Percentiles rank a stretch among this genome's conserved stretches.
These are phyloP conservation scores for Nannizziopsis barbatae DNA, from an alignment of 2,329 filamentous ascomycete species.

Conservation along the genomic window DNA sequence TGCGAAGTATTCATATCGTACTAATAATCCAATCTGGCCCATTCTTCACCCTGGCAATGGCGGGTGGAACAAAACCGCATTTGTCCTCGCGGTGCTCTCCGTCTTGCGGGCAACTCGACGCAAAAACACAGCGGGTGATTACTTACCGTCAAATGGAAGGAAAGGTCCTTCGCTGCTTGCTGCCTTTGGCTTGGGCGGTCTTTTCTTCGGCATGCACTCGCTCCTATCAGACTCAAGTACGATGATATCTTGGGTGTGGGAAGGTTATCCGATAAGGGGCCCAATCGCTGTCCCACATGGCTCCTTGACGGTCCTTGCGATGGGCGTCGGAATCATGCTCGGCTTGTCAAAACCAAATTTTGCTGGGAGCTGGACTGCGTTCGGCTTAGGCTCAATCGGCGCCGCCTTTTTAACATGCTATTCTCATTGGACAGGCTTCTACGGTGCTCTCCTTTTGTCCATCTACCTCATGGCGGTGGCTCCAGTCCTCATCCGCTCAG, in stretches of 20 bases:
- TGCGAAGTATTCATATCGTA: conserved; percentile 84
- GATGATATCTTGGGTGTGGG: conserved; percentile 98
- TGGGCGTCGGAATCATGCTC: conserved; percentile 67
- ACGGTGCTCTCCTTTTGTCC: conserved; percentile 64
- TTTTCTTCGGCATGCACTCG: conserved; percentile 85
- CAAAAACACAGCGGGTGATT: conserved; percentile 42
- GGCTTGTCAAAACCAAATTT: conserved; percentile 64
- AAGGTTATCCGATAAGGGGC: conserved; percentile 82
- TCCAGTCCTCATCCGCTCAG: conserved; percentile 62
- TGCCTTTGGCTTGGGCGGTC: conserved; percentile 65
- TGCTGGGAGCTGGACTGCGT: conserved; percentile 67
- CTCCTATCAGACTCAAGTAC: conserved; percentile 93
- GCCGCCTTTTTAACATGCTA: conserved; percentile 66
- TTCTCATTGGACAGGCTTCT: conserved; percentile 79
- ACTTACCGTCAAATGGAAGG: conserved; percentile 42
- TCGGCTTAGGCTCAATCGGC: conserved; percentile 64
- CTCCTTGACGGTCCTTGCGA: conserved; percentile 71
- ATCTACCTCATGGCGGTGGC: conserved; percentile 73
- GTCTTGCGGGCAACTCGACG: conserved; percentile 63
- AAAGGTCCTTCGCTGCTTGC: conserved; percentile 60
- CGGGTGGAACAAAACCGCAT: conserved; percentile 78
- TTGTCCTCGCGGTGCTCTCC: conserved; percentile 64
- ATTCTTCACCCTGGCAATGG: conserved; percentile 83
- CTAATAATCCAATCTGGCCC: conserved; percentile 95
- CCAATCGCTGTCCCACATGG: conserved; percentile 85